A percentile compares a stretch with the other conserved stretches of the same genome.
Conservation (phyloP, 106 monocot species). For the Dactylorhiza incarnata region DNA sequence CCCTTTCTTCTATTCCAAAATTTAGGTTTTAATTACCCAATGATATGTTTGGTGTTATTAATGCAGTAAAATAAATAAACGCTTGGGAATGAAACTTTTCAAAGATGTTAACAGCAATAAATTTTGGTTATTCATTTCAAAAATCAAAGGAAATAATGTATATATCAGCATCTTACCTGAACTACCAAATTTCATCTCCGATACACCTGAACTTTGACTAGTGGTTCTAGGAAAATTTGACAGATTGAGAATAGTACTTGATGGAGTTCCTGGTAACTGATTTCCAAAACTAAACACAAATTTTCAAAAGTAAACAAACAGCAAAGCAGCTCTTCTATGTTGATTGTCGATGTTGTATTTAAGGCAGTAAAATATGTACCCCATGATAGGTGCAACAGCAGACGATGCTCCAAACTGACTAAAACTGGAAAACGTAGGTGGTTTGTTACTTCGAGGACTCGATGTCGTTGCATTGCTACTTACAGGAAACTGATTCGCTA, state of each 20-base stretch:
- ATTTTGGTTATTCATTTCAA: background rate
- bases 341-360: background rate
- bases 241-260: conserved; percentile 35
- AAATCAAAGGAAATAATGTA: background rate
- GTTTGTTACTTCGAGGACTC: conserved; percentile 28
- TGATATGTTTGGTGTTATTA: background rate
- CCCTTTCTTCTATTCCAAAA: background rate
- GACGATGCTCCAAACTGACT: conserved; percentile 47
- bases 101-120: background rate
- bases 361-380: conserved; percentile 17
- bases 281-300: conserved; percentile 28
- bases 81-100: background rate
- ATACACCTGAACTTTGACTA: conserved; percentile 27
- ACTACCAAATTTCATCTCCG: conserved; percentile 37
- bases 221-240: conserved; percentile 15
- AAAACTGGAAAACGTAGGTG: conserved; percentile 59
- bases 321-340: background rate
- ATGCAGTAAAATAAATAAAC: background rate
- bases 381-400: conserved; percentile 31
- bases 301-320: background rate
- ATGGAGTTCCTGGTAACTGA: conserved; percentile 11
- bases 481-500: conserved; percentile 15
- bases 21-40: background rate
- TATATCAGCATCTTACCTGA: conserved; percentile 17
- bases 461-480: conserved; percentile 13